Base-by-base conservation (phyloP, 2,329 filamentous ascomycete genomes). In the Fusarium fujikuroi region DNA sequence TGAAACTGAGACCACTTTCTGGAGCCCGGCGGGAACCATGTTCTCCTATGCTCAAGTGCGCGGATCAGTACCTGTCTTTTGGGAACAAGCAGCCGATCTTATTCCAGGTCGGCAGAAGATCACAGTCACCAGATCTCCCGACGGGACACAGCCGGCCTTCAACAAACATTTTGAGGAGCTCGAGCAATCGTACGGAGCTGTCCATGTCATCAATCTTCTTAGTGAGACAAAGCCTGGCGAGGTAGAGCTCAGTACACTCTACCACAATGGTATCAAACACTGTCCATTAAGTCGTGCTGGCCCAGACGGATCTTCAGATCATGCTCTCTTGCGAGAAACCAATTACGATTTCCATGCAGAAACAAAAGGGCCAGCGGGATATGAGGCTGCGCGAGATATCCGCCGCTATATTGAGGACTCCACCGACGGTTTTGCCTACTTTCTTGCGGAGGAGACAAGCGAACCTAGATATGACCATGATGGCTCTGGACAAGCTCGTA, bases 281-380 rank as follows among this genome's bases (percentile, higher is more conserved):
- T 96, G 91, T 73, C 90, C 93, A 0, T 83, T 97, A n/a, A 92
- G 92, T 74, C 86, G 86, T 19, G 83, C 85, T 30, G 87, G 84
- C 11, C 88, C 87, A 25, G 86, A 88, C 40, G 85, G 86, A 34
- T 86, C 87, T 6, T 76, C 77, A 18, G 93, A 94, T 68, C 93
- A 95, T 77, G 89, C 92, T 53, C 87, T 98, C 42, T 83, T 98
- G 36, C 89, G 89, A 70, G 89, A 92, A 66, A 97, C 95, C 2
- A 94, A 97, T 78, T 99, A 96, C 79, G 96, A 99, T 82, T 98
- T 99, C 68, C 95, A 98, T 79, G 95, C 95, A 7, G 95, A 98
- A 81, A 97, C 96, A 3, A 93, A 93, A 77, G 94, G 93, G 0
- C 92, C 93, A 2, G 89, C 89, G 63, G 95, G 95, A 7, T 98